Base-by-base conservation (phyloP, 176 grass and related monocot genomes). In the Raddia distichophylla region DNA sequence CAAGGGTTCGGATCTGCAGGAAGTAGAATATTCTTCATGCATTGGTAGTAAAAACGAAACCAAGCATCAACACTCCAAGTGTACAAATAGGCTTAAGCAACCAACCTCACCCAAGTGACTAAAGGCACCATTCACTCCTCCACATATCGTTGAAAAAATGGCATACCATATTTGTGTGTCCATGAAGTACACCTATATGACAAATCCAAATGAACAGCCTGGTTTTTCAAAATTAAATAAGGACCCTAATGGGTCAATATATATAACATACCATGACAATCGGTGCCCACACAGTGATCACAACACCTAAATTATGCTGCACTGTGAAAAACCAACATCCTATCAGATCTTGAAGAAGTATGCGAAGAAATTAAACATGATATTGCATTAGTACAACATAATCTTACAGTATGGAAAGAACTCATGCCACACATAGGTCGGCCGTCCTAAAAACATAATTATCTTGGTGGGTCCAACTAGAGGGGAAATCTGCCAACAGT, bases 131-230 rank as follows among this genome's bases (percentile, higher is more conserved):
- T 81, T 89, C 50, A 95, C 87, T 79, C 96, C 96, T 64, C 96
- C 96, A 80, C 82, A 91, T 84, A 99, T 85, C 45, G 96, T 99
- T 51, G 93, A 99, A 85, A 99, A 99, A 91, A 99, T 99, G 63
- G 91, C 90, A 47, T 99, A 99, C 96, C 96, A 99, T 93, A 99
- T 99, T 90, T 95, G 93, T 13, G 96, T 88, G 74, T 99, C 96
- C 93, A 99, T 99, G 76, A 99, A 99, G 78, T 99, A 99, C 44
- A 99, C 96, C 95, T 98, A 73, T 33, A 82, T 12, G 33, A 33
- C 17, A 51, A 58, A 51, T 18, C 48, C 8, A 80, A 82, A 20
- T 75, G 4, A 56, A 72, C 19, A 75, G 61, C 27, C 53, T 85
- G 81, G 76, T 52, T 52, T 64, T 68, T 64, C 11, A 15, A 67